phyloP scores from a whole-genome alignment of 208 protist genomes.

The Trypanosoma congolense region DNA sequence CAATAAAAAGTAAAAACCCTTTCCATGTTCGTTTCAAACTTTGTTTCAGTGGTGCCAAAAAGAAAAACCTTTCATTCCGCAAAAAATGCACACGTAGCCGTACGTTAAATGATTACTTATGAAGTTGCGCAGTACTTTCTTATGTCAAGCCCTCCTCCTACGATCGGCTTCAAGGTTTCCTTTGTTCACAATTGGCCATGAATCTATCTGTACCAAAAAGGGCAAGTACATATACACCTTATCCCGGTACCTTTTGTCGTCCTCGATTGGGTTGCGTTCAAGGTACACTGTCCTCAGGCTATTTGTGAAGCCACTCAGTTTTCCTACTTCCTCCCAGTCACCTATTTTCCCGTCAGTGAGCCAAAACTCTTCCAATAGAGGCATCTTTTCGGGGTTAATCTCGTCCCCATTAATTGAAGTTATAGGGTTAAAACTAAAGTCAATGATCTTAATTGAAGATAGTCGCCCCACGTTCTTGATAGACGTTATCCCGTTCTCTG shows the following conservation, averaged over 20 bases:
- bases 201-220: constrained; percentile 85
- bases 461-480: constrained; percentile 53
- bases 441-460: constrained; percentile 45
- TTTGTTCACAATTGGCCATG: constrained; percentile 85
- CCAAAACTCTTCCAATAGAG: constrained; percentile 85
- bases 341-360: constrained; percentile 82
- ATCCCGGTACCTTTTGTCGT: constrained; percentile 84
- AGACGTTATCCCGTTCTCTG: constrained; percentile 71
- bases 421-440: constrained; percentile 87
- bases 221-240: constrained; percentile 82
- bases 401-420: constrained; percentile 51
- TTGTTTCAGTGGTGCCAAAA: no score
- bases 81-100: no score
- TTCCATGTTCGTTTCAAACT: no score
- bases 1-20: no score
- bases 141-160: constrained; percentile 11
- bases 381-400: constrained; percentile 66
- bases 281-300: constrained; percentile 85
- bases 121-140: background rate
- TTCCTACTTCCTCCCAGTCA: constrained; percentile 75
- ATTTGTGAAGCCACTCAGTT: constrained; percentile 49
- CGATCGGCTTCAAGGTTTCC: constrained; percentile 77
- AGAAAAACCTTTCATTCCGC: no score
- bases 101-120: background rate
- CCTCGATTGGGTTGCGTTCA: constrained; percentile 86